phyloP scores from a whole-genome alignment of 2,329 filamentous ascomycete species.

The Diaporthe longicolla region DNA sequence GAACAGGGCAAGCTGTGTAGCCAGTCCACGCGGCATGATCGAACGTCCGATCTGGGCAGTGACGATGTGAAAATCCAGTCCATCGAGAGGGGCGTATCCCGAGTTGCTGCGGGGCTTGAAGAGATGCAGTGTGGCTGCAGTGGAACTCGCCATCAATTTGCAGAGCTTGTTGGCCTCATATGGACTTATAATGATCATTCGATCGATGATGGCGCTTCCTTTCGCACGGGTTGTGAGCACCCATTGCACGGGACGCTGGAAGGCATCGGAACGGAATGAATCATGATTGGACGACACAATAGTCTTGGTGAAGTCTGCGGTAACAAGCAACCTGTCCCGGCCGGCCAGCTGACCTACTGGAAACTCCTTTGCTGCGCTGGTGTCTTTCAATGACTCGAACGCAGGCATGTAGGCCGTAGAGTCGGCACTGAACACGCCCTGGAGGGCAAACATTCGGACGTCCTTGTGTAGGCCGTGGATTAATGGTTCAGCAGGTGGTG shows the following conservation, averaged over 20 bases:
- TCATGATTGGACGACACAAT: slow-evolving; percentile 48
- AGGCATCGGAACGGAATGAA: slow-evolving; percentile 57
- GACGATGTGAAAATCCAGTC: slow-evolving; percentile 60
- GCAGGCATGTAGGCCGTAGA: slow-evolving; percentile 59
- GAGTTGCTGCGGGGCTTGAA: slow-evolving; percentile 56
- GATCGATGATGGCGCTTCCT: background rate
- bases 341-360: background rate
- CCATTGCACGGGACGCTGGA: slow-evolving; percentile 68
- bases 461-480: slow-evolving; percentile 60
- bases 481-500: slow-evolving; percentile 55
- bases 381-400: slow-evolving; percentile 59
- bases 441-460: slow-evolving; percentile 57
- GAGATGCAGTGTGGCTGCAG: slow-evolving; percentile 64
- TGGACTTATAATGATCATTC: slow-evolving; percentile 71
- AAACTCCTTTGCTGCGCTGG: slow-evolving; percentile 55
- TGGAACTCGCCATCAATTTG: slow-evolving; percentile 52
- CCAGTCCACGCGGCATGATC: slow-evolving; percentile 38
- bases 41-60: slow-evolving; percentile 45
- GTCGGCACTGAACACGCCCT: slow-evolving; percentile 49
- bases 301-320: slow-evolving; percentile 64
- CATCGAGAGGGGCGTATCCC: slow-evolving; percentile 56
- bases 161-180: slow-evolving; percentile 71
- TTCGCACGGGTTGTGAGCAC: slow-evolving; percentile 56
- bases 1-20: slow-evolving; percentile 70
- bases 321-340: slow-evolving; percentile 55